phyloP scores from a whole-genome alignment of 176 grass and related monocot species.

The Rhynchospora breviuscula region DNA sequence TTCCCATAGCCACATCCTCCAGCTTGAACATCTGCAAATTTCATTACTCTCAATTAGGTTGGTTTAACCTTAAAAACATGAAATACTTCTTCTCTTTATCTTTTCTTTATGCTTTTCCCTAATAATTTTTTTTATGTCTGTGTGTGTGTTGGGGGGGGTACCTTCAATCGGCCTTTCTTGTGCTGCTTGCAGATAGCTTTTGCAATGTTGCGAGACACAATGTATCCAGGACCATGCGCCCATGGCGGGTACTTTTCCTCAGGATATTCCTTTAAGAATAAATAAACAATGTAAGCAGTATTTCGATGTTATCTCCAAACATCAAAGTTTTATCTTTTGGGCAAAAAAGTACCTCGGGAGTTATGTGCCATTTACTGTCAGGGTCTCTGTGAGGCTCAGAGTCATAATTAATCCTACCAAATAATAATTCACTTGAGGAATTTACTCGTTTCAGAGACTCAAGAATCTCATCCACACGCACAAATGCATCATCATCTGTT shows the following conservation, averaged over 20 bases:
- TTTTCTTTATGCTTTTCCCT: neutral
- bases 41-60: neutral
- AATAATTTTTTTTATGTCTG: neutral
- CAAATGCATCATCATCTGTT: constrained; percentile 99
- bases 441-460: constrained; percentile 51
- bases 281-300: neutral
- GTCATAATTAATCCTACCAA: constrained; percentile 81
- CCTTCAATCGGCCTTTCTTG: constrained; percentile 74
- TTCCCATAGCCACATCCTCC: constrained; percentile 99
- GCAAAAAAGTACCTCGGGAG: constrained; percentile 53
- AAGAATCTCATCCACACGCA: constrained; percentile 90
- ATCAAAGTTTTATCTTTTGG: constrained; percentile 5
- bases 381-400: constrained; percentile 90
- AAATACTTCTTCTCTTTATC: neutral
- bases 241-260: constrained; percentile 93
- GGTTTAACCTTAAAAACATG: constrained; percentile 2
- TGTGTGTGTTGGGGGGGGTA: constrained; percentile 12
- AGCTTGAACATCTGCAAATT: constrained; percentile 93
- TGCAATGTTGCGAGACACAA: constrained; percentile 81
- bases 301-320: neutral
- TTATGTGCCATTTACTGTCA: constrained; percentile 98
- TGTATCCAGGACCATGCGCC: constrained; percentile 98
- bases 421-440: constrained; percentile 62
- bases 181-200: constrained; percentile 71
- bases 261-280: constrained; percentile 78